Base-by-base conservation (phyloP, 306 rosid genomes). In the Trifolium subterraneum region DNA sequence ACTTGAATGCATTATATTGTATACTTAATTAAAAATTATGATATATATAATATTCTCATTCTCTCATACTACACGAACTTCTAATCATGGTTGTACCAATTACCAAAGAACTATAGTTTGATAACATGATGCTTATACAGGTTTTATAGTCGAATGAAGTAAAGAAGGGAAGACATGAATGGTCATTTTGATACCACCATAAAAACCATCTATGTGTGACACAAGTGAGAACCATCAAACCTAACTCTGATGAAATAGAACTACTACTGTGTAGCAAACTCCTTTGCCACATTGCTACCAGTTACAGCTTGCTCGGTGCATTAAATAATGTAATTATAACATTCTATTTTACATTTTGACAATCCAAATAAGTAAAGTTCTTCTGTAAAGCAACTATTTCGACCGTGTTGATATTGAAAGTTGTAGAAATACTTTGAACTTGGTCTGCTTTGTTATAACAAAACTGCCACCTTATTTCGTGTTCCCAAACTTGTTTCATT, bases 231-330 rank as follows among this genome's bases (percentile, higher is more conserved):
- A 44, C 67, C 42, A 39, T 41, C 31, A 70, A 20, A 18, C 38
- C 65, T 22, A 16, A 51, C 29, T 68, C 23, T 1, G 16, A 20
- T 10, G 31, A 80, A 29, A 19, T 50, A 8, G 13, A 76, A 62
- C 38, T 74, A 29, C 36, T 7, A 27, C 31, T 27, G 16, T 47
- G 51, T 10, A 9, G 16, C 59, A 55, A 71, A 71, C 54, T 50
- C 68, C 48, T 31, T 56, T 39, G 60, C 52, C 68, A 51, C 15
- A 75, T 70, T 80, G 31, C 70, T 54, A 72, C 39, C 47, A 52
- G 68, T 69, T 25, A 48, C 25, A 31, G 44, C 62, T 62, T 22
- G 25, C 25, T 22, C 25, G 25, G 1, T 22, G 54, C 65, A 29
- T 27, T 63, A 52, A 52, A 63, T 31, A 72, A 33, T 42, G 11